Conservation (phyloP, 768 basidiomycete species). For the Dacryopinax primogenitus region DNA sequence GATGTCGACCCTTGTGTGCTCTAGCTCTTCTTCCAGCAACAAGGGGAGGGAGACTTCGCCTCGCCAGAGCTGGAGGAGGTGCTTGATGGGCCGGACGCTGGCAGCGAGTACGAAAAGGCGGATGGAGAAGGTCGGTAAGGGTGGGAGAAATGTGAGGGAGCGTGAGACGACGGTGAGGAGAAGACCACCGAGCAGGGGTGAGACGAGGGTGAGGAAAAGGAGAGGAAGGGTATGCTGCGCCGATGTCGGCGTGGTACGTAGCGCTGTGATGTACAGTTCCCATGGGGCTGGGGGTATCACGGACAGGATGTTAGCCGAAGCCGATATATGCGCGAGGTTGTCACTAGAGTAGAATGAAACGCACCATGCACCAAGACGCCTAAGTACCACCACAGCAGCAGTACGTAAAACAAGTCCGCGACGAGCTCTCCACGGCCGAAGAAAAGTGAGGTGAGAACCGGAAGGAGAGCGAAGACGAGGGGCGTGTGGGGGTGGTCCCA, state of each 20-base stretch:
- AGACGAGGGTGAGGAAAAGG: background rate
- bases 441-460: background rate
- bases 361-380: background rate
- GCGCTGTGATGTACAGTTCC: background rate
- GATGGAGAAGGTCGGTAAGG: background rate
- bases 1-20: background rate
- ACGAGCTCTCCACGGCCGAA: background rate
- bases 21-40: background rate
- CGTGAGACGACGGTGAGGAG: constrained; percentile 2
- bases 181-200: background rate
- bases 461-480: background rate
- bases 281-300: constrained; percentile 3
- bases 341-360: background rate
- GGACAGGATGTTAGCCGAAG: no score
- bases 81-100: background rate
- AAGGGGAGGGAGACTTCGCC: background rate
- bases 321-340: no score
- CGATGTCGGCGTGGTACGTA: background rate
- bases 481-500: constrained; percentile 1
- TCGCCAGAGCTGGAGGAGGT: background rate
- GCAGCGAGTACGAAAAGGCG: background rate
- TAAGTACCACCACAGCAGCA: background rate
- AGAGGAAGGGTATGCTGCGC: background rate
- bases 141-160: background rate
- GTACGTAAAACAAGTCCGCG: background rate